Percentiles rank a stretch among this genome's conserved stretches.
Conservation (phyloP, 2,329 filamentous ascomycete species). For the Chrysoporthe cubensis region DNA sequence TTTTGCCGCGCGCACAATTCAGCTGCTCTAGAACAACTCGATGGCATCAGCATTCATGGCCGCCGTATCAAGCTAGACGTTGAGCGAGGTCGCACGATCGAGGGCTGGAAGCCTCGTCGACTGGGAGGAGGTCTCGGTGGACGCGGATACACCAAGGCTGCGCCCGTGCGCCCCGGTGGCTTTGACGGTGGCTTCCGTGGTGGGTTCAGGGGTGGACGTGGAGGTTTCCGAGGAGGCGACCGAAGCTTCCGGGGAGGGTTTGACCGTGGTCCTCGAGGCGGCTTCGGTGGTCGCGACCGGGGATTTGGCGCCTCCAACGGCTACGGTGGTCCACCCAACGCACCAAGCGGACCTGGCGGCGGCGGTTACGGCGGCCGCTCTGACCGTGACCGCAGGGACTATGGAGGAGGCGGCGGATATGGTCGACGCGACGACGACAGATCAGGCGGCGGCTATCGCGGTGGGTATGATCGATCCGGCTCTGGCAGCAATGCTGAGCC, state of each 20-base stretch:
- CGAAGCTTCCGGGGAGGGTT: slow-evolving; percentile 50
- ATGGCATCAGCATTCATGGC: slow-evolving; percentile 92
- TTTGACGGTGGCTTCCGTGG: slow-evolving; percentile 61
- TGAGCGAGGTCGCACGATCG: slow-evolving; percentile 91
- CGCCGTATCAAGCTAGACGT: slow-evolving; percentile 93
- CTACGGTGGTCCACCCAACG: slow-evolving; percentile 44
- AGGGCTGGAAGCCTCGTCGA: slow-evolving; percentile 89
- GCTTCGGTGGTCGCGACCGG: slow-evolving; percentile 47
- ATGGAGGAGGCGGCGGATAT: slow-evolving; percentile 48
- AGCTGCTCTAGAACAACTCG: slow-evolving; percentile 87
- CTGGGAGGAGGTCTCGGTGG: slow-evolving; percentile 92
- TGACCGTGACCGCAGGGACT: slow-evolving; percentile 43
- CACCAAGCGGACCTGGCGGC: slow-evolving; percentile 64
- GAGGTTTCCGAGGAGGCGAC: slow-evolving; percentile 48
- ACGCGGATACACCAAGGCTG: slow-evolving; percentile 86
- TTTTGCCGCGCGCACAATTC: slow-evolving; percentile 59
- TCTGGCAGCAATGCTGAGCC: slow-evolving; percentile 52
- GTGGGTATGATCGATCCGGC: slow-evolving; percentile 54
- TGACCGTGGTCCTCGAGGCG: slow-evolving; percentile 62
- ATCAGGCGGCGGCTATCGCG: slow-evolving; percentile 38
- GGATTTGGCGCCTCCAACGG: slow-evolving; percentile 56
- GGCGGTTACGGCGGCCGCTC: slow-evolving; percentile 47
- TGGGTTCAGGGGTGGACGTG: slow-evolving; percentile 48
- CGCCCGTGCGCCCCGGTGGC: slow-evolving; percentile 69
- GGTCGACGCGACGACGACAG: slow-evolving; percentile 28